Conservation (phyloP, 106 monocot genomes). For the Phalaenopsis equestris region DNA sequence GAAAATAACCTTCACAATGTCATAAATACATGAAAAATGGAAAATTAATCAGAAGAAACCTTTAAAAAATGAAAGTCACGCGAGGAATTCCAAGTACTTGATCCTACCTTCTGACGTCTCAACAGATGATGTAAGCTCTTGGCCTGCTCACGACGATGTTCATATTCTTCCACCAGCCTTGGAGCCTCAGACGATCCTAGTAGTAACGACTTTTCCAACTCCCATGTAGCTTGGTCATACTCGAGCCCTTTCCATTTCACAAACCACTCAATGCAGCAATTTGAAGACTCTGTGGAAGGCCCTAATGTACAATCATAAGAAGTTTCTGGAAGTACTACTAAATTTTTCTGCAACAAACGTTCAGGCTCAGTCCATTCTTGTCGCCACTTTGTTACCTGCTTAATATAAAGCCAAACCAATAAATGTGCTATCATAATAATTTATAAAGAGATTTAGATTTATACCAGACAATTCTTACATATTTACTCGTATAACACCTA, state of each 20-base stretch:
- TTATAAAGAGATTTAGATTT: not conserved
- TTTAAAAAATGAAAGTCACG: not conserved
- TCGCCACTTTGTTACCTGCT: slow-evolving; percentile 51
- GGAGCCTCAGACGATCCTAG: slow-evolving; percentile 31
- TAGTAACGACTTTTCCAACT: slow-evolving; percentile 51
- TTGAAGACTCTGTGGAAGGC: slow-evolving; percentile 10
- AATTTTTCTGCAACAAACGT: slow-evolving; percentile 56
- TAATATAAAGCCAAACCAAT: not conserved
- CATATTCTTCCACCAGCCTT: slow-evolving; percentile 46
- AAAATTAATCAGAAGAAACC: not conserved
- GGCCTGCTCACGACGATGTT: slow-evolving; percentile 34
- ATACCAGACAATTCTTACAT: too few species aligned
- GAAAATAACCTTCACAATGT: not conserved
- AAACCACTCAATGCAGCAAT: slow-evolving; percentile 59
- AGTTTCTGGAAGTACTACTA: slow-evolving; percentile 27
- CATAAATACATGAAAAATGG: not conserved
- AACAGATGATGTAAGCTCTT: slow-evolving; percentile 23
- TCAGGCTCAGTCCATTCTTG: slow-evolving; percentile 71
- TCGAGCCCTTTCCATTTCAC: slow-evolving; percentile 83
- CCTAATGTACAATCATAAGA: slow-evolving; percentile 35
- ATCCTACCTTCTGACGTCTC: slow-evolving; percentile 34
- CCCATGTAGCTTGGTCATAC: slow-evolving; percentile 87
- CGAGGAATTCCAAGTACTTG: not conserved
- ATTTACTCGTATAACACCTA: too few species aligned
- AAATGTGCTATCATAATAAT: not conserved